phyloP scores from a whole-genome alignment of 2,329 filamentous ascomycete species.

The Incumbomyces lentus region DNA sequence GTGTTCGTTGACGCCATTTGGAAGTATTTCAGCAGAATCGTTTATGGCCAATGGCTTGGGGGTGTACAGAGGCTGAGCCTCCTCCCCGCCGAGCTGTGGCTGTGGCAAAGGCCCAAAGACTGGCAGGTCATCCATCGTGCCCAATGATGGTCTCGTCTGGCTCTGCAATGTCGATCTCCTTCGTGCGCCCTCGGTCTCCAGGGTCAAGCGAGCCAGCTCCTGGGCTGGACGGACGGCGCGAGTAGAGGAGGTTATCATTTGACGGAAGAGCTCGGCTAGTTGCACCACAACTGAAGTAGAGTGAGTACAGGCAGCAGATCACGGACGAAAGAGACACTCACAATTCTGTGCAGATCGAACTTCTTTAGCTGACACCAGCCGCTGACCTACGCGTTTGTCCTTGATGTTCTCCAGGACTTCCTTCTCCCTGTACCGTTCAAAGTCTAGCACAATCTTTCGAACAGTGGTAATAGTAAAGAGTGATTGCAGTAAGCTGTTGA shows the following conservation, averaged over 20 bases:
- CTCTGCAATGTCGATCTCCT: constrained; percentile 32
- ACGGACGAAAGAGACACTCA: constrained; percentile 37
- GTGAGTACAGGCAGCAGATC: constrained; percentile 19
- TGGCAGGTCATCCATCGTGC: constrained; percentile 13
- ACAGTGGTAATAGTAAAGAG: constrained; percentile 80
- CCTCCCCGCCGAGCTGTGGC: constrained; percentile 3
- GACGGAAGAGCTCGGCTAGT: constrained; percentile 58
- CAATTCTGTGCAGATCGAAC: constrained; percentile 59
- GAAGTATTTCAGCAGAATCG: not conserved
- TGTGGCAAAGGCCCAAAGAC: constrained; percentile 13
- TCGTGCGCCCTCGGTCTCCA: constrained; percentile 50
- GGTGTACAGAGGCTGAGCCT: constrained; percentile 11
- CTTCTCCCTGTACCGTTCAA: constrained; percentile 60
- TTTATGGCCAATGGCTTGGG: not conserved
- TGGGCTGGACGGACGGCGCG: constrained; percentile 60
- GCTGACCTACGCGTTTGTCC: constrained; percentile 63
- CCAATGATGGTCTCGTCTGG: constrained; percentile 20
- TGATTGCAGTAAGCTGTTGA: constrained; percentile 93
- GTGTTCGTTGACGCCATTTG: not conserved
- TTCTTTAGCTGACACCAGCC: constrained; percentile 51
- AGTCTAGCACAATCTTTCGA: constrained; percentile 67
- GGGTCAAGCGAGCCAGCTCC: constrained; percentile 67
- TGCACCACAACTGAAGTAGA: constrained; percentile 56
- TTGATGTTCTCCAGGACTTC: constrained; percentile 53
- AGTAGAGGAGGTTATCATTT: constrained; percentile 55